Evolutionary conservation across 1,284 basidiomycete genomes (phyloP).

Genomic region (Cutaneotrichosporon arboriforme): DNA sequence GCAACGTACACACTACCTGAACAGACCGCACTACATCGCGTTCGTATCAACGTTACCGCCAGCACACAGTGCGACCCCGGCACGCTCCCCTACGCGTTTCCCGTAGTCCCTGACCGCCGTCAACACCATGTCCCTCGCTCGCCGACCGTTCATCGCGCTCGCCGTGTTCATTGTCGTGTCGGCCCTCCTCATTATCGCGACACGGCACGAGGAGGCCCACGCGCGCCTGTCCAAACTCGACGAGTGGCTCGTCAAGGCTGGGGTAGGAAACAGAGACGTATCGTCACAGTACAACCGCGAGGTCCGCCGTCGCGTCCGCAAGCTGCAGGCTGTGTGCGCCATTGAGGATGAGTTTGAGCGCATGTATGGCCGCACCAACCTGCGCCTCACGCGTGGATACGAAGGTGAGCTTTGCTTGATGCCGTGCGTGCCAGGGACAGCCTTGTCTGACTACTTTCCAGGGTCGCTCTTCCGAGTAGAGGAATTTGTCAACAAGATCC

Average conservation of each 20-base stretch:
- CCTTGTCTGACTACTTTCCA: too few species aligned
- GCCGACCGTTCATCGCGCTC: conserved; percentile 12
- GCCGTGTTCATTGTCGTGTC: conserved; percentile 7
- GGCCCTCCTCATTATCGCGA: conserved; percentile 4
- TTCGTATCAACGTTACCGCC: too few species aligned
- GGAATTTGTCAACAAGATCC: conserved; percentile 32
- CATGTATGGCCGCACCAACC: conserved; percentile 37
- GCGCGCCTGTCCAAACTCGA: conserved; percentile 1
- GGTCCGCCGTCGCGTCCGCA: neutral
- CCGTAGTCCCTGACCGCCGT: too few species aligned
- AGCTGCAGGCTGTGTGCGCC: conserved; percentile 14
- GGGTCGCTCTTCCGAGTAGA: conserved; percentile 32
- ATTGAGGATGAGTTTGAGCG: conserved; percentile 27
- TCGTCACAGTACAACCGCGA: neutral
- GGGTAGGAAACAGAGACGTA: neutral
- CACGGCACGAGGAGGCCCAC: conserved; percentile 1
- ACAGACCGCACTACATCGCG: too few species aligned
- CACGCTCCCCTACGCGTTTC: too few species aligned
- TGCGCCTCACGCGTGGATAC: conserved; percentile 36
- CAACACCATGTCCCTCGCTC: neutral
- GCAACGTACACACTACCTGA: too few species aligned
- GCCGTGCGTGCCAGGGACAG: too few species aligned
- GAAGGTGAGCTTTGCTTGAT: too few species aligned
- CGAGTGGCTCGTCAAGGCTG: neutral
- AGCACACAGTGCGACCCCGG: too few species aligned